These are phyloP conservation scores for Rhododendron vialii DNA, from an alignment of 148 eudicot genomes.

Conservation along the genomic window DNA sequence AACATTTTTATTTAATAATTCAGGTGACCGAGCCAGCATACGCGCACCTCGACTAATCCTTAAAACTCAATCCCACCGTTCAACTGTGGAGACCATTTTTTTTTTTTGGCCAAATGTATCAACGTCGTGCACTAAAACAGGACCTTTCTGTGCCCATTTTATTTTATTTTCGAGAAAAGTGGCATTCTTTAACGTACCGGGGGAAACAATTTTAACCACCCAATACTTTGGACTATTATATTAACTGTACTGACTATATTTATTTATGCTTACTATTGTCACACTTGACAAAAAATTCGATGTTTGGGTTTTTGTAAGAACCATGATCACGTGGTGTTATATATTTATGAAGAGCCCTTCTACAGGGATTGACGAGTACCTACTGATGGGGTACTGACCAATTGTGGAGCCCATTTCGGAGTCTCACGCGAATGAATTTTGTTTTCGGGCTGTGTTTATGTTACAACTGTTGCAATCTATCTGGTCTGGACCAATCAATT, in stretches of 20 bases:
- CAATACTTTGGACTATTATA: not conserved
- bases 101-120: too few species aligned
- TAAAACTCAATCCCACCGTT: too few species aligned
- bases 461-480: not conserved
- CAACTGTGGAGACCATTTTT: not conserved
- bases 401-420: too few species aligned
- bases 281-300: not conserved
- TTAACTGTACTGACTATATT: not conserved
- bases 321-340: not conserved
- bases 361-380: too few species aligned
- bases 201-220: not conserved
- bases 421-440: not conserved
- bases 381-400: too few species aligned
- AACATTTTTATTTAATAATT: too few species aligned
- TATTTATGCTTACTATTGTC: not conserved
- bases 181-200: not conserved
- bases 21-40: not conserved
- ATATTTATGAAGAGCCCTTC: too few species aligned
- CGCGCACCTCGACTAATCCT: not conserved
- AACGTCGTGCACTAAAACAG: not conserved
- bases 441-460: not conserved
- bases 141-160: not conserved
- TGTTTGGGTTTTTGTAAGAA: not conserved
- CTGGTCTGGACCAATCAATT: not conserved
- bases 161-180: not conserved